A percentile compares a stretch with the other conserved stretches of the same genome.
These are phyloP conservation scores for Apiotrichum sp. DNA, from an alignment of 1,284 basidiomycete species.

Conservation along the genomic window DNA sequence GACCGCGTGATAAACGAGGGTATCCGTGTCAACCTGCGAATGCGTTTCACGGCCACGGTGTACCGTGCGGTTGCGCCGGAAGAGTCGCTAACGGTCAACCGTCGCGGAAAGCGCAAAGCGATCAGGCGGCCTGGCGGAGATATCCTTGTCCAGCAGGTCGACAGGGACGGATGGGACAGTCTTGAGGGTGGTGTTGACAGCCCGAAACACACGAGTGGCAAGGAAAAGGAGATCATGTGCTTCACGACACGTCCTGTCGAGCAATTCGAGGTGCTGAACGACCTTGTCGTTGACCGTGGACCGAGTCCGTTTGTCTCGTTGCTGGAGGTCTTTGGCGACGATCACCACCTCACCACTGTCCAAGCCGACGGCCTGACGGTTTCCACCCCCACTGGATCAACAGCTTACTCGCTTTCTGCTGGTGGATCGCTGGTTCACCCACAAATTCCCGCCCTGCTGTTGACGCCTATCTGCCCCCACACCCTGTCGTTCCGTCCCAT, in stretches of 20 bases:
- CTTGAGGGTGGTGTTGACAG: slow-evolving; percentile 59
- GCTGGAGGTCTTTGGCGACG: slow-evolving; percentile 97
- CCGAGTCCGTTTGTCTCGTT: slow-evolving; percentile 96
- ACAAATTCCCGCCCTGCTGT: slow-evolving; percentile 91
- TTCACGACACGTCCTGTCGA: slow-evolving; percentile 92
- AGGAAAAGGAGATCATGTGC: slow-evolving; percentile 97
- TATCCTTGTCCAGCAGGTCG: slow-evolving; percentile 86
- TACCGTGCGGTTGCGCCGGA: slow-evolving; percentile 78
- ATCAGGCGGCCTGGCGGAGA: slow-evolving; percentile 87
- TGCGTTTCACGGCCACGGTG: slow-evolving; percentile 98
- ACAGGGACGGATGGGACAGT: slow-evolving; percentile 86
- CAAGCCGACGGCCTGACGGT: slow-evolving; percentile 96
- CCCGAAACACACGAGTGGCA: slow-evolving; percentile 35
- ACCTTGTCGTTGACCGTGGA: slow-evolving; percentile 94
- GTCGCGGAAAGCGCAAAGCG: slow-evolving; percentile 59
- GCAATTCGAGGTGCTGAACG: slow-evolving; percentile 96
- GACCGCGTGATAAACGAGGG: slow-evolving; percentile 85
- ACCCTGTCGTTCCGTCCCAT: slow-evolving; percentile 98
- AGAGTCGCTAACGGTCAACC: slow-evolving; percentile 45
- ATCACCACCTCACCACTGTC: slow-evolving; percentile 98
- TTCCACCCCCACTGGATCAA: slow-evolving; percentile 95
- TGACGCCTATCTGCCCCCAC: slow-evolving; percentile 97
- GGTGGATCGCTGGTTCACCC: slow-evolving; percentile 97
- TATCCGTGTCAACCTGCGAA: slow-evolving; percentile 93
- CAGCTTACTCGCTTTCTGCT: slow-evolving; percentile 96